Evolutionary conservation across 2,329 filamentous ascomycete species (phyloP).

Genomic region (Penicillium sp.): DNA sequence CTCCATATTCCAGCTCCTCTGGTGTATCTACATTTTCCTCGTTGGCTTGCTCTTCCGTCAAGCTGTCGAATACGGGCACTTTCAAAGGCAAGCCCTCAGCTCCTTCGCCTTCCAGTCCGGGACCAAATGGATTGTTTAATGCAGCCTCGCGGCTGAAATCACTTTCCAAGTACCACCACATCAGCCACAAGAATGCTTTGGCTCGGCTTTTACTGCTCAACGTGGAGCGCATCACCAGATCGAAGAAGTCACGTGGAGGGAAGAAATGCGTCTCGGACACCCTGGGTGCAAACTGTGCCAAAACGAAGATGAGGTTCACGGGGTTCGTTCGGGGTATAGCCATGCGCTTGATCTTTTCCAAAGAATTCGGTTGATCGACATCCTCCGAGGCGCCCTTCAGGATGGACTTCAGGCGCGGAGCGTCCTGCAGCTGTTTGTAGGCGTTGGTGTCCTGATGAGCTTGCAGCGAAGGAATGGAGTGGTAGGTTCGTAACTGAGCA

Average conservation of each 20-base stretch:
- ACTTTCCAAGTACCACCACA: slow-evolving; percentile 99
- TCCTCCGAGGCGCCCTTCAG: slow-evolving; percentile 96
- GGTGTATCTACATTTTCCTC: slow-evolving; percentile 52
- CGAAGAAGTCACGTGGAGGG: slow-evolving; percentile 84
- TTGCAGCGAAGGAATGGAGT: slow-evolving; percentile 94
- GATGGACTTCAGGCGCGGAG: slow-evolving; percentile 92
- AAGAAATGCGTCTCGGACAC: slow-evolving; percentile 93
- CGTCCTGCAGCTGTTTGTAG: slow-evolving; percentile 97
- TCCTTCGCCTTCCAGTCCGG: slow-evolving; percentile 45
- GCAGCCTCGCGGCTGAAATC: slow-evolving; percentile 89
- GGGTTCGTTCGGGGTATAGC: slow-evolving; percentile 83
- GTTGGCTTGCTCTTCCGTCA: slow-evolving; percentile 52
- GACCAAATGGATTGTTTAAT: slow-evolving; percentile 85
- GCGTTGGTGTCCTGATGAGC: slow-evolving; percentile 92
- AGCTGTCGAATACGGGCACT: slow-evolving; percentile 48
- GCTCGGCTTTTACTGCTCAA: slow-evolving; percentile 81
- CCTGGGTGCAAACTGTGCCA: slow-evolving; percentile 85
- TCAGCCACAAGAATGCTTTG: slow-evolving; percentile 89
- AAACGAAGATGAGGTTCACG: slow-evolving; percentile 94
- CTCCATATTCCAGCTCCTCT: slow-evolving; percentile 50
- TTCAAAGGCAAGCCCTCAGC: slow-evolving; percentile 47
- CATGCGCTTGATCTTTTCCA: slow-evolving; percentile 75
- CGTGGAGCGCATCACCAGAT: slow-evolving; percentile 88
- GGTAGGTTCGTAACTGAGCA: slow-evolving; percentile 94
- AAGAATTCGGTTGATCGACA: slow-evolving; percentile 74